Evolutionary conservation across 176 grass and related monocot species (phyloP), one percentile per base, ranked within the genome.

Genomic region (Triticum dicoccoides): DNA sequence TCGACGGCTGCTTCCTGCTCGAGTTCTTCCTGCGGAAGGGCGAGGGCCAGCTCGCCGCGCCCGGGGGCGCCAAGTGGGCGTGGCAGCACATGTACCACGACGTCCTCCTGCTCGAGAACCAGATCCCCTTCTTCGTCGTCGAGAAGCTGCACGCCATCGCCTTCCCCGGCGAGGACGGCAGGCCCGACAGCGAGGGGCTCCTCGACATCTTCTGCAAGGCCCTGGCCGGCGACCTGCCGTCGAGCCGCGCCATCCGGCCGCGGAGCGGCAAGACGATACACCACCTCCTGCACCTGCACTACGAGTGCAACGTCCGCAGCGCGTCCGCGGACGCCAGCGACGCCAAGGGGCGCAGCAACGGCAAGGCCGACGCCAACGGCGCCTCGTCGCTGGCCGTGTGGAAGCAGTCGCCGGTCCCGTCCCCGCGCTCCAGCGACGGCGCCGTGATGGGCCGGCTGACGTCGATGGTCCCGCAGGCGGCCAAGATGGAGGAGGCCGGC

Each of bases 71-170:
- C 68, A 88, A 88, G 47, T 91, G 89, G 89, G 86, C 89, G 82
- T 91, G 86, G 89, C 82, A 77, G 32, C 86, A 91, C 82, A 91
- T 91, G 89, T 88, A 86, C 83, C 86, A 86, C 67, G 87, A 89
- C 73, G 47, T 49, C 23, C 83, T 92, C 59, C 83, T 92, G 21
- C 58, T 89, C 58, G 86, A 85, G 25, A 89, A 92, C 67, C 87
- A 89, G 83, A 80, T 92, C 21, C 87, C 82, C 24, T 89, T 92
- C 83, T 86, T 92, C 90, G 83, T 92, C 73, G 0, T 92, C 73
- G 79, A 89, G 87, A 83, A 47, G 83, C 83, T 92, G 58, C 87
- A 89, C 83, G 64, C 13, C 34, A 20, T 86, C 25, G 74, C 87
- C 44, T 85, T 92, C 58, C 65, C 73, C 33, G 72, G 70, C 11